A percentile compares a stretch with the other conserved stretches of the same genome.
phyloP scores from a whole-genome alignment of 1,139 yeast genomes.

The Suhomyces guaymorum region DNA sequence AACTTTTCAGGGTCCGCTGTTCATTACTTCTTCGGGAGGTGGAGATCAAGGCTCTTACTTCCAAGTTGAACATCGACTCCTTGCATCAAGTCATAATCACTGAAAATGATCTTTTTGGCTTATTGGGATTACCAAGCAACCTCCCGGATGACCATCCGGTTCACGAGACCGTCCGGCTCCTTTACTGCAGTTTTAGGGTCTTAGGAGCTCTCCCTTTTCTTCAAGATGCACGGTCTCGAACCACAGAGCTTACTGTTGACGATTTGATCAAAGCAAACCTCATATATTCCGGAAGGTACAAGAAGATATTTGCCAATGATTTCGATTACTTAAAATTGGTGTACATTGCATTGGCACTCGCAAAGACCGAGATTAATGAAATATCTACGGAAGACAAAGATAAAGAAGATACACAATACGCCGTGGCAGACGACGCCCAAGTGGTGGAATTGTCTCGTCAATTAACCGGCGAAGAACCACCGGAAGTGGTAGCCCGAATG shows the following conservation, averaged over 20 bases:
- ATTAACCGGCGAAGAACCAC: conserved; percentile 14
- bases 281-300: conserved; percentile 30
- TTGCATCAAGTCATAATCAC: conserved; percentile 22
- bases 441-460: conserved; percentile 14
- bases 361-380: neutral
- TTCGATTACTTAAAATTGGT: conserved; percentile 28
- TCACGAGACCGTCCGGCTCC: conserved; percentile 7
- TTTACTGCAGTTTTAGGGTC: conserved; percentile 28
- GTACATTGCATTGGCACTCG: conserved; percentile 25
- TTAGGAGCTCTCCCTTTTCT: conserved; percentile 38
- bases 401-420: conserved; percentile 9
- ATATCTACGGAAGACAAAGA: neutral
- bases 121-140: conserved; percentile 22
- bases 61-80: conserved; percentile 24
- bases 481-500: conserved; percentile 17
- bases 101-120: conserved; percentile 24
- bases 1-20: conserved; percentile 24
- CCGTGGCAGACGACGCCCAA: conserved; percentile 8
- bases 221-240: conserved; percentile 14
- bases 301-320: conserved; percentile 21
- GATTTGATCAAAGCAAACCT: conserved; percentile 28
- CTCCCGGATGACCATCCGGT: conserved; percentile 13
- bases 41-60: conserved; percentile 27
- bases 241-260: conserved; percentile 21
- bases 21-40: conserved; percentile 23